phyloP scores from a whole-genome alignment of 768 basidiomycete genomes.

The Kwoniella heveanensis region DNA sequence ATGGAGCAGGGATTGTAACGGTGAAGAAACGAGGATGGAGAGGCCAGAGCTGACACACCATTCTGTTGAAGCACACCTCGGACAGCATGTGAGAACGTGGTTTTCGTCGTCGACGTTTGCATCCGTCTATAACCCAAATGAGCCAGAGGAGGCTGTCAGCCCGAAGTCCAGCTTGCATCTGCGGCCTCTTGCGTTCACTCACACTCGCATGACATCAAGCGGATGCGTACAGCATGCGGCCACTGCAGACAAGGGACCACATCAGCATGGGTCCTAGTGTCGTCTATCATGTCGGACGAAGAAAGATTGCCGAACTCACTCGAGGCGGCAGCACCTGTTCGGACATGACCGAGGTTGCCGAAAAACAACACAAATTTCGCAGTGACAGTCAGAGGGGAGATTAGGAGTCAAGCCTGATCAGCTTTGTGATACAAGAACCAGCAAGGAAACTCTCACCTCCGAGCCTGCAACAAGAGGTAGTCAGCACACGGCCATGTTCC shows the following conservation, averaged over 20 bases:
- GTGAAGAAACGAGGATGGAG: background rate
- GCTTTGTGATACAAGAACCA: background rate
- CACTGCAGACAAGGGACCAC: slow-evolving; percentile 29
- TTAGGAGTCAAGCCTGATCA: background rate
- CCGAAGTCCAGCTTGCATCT: too few relatives aligned
- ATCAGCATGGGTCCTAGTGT: background rate
- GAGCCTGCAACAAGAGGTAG: slow-evolving; percentile 24
- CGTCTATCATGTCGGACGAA: background rate
- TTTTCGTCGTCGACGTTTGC: slow-evolving; percentile 43
- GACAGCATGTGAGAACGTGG: slow-evolving; percentile 36
- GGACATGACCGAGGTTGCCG: slow-evolving; percentile 18
- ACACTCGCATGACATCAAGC: slow-evolving; percentile 52
- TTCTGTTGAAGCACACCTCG: slow-evolving; percentile 29
- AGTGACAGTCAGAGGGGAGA: background rate
- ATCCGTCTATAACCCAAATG: slow-evolving; percentile 33
- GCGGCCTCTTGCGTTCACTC: slow-evolving; percentile 14
- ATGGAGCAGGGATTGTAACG: too few relatives aligned
- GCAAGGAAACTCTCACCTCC: slow-evolving; percentile 20
- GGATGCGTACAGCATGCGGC: slow-evolving; percentile 52
- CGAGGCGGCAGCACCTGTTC: slow-evolving; percentile 44
- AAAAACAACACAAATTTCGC: background rate
- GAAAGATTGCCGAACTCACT: slow-evolving; percentile 27
- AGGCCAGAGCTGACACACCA: slow-evolving; percentile 22
- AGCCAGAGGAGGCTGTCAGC: too few relatives aligned
- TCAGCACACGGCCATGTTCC: background rate